phyloP scores from a whole-genome alignment of 441 rosid species.

The Erodium trifolium region DNA sequence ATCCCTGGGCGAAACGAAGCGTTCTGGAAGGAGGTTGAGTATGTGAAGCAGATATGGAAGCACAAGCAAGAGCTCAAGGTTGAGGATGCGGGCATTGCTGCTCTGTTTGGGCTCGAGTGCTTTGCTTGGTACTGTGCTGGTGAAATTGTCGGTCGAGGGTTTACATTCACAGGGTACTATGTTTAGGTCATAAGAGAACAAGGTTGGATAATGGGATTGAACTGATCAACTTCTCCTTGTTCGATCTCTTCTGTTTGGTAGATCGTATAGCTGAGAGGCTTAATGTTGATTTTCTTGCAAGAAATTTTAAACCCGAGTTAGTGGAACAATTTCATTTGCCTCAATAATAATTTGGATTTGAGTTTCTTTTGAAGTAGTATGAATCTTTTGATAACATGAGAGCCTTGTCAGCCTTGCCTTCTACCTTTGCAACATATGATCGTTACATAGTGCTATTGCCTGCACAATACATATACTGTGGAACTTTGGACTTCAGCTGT shows the following conservation, averaged over 20 bases:
- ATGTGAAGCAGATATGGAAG: background rate
- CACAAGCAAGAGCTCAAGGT: background rate
- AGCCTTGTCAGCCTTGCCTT: no score
- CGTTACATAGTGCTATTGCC: no score
- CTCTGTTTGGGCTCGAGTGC: constrained; percentile 3
- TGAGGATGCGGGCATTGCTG: constrained; percentile 1
- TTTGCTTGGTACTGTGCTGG: background rate
- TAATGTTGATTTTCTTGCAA: no score
- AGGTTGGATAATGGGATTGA: background rate
- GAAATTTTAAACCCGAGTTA: no score
- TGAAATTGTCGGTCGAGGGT: background rate
- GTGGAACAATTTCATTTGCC: background rate
- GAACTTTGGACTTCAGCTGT: no score
- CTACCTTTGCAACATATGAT: no score
- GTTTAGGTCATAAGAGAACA: background rate
- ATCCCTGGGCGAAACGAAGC: background rate
- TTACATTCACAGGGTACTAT: background rate
- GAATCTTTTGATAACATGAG: background rate
- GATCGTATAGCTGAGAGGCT: no score
- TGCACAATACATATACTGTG: no score
- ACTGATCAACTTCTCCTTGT: background rate
- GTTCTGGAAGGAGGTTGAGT: background rate
- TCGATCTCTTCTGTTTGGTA: background rate
- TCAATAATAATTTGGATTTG: background rate
- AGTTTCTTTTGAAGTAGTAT: background rate